Conservation (phyloP, 257 asterid genomes). For the Ilex asprella region DNA sequence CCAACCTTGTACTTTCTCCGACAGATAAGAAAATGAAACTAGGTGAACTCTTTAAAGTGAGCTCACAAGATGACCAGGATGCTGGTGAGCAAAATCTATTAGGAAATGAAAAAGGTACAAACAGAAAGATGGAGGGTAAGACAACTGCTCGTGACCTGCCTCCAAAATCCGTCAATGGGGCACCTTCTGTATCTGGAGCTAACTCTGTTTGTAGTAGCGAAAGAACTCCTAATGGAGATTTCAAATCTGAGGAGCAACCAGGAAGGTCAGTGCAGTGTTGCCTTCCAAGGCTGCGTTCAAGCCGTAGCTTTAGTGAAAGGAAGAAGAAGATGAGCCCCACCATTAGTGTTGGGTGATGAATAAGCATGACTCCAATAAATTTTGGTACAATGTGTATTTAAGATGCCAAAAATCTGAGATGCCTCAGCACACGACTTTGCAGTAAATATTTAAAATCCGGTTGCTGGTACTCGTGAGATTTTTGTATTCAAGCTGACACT, state of each 20-base stretch:
- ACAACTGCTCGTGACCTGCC: background rate
- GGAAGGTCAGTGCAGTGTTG: constrained; percentile 44
- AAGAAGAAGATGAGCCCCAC: constrained; percentile 36
- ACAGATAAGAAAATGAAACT: constrained; percentile 51
- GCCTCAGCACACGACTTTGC: too few species aligned
- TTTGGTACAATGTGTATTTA: constrained; percentile 21
- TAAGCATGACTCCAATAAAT: background rate
- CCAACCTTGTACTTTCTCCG: constrained; percentile 26
- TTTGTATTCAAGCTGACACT: too few species aligned
- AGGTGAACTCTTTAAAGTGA: constrained; percentile 55
- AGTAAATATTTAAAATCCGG: too few species aligned
- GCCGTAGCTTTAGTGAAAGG: constrained; percentile 44
- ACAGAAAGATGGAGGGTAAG: constrained; percentile 8
- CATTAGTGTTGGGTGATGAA: constrained; percentile 12
- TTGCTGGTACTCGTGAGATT: too few species aligned
- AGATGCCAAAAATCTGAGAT: constrained; percentile 3
- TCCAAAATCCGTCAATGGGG: constrained; percentile 20
- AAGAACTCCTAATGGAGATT: constrained; percentile 25
- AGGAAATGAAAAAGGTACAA: constrained; percentile 9
- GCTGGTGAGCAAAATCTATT: constrained; percentile 13
- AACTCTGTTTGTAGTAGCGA: constrained; percentile 27
- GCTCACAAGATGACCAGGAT: constrained; percentile 17
- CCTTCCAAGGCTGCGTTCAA: constrained; percentile 53
- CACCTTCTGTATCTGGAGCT: constrained; percentile 28
- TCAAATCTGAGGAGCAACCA: constrained; percentile 14